Evolutionary conservation across 305 asterid species (phyloP).

Genomic region (Lippia alba): DNA sequence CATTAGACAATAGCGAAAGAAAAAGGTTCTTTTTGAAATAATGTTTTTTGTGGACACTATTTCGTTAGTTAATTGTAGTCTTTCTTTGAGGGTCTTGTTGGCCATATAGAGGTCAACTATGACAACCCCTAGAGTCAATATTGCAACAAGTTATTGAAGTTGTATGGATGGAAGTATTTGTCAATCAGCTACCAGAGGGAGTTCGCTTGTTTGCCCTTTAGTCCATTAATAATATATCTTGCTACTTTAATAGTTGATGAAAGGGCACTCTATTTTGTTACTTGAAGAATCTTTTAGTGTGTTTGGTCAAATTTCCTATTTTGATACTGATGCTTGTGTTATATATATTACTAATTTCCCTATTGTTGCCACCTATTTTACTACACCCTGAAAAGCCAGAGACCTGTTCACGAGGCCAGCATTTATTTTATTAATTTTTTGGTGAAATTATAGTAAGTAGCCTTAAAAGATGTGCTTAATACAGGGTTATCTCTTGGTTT

Average conservation of each 20-base stretch:
- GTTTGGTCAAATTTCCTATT: neutral
- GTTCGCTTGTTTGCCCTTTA: neutral
- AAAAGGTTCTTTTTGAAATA: too few relatives aligned
- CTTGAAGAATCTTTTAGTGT: neutral
- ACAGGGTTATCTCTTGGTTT: too few relatives aligned
- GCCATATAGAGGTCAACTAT: neutral
- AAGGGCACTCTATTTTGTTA: neutral
- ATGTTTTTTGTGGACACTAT: too few relatives aligned
- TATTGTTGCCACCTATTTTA: neutral
- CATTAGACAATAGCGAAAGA: neutral
- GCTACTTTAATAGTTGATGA: neutral
- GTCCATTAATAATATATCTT: neutral
- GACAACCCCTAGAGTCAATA: neutral
- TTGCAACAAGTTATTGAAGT: neutral
- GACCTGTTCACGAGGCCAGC: neutral
- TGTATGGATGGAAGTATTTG: neutral
- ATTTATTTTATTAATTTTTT: neutral
- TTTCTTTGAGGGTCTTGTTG: neutral
- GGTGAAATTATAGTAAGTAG: too few relatives aligned
- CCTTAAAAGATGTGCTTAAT: too few relatives aligned
- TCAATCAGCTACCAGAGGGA: neutral
- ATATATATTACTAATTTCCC: neutral
- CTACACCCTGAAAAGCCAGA: too few relatives aligned
- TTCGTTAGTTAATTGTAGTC: neutral
- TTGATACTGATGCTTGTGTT: neutral